Evolutionary conservation across 2,329 filamentous ascomycete genomes (phyloP).

Genomic region (Penicillium olsonii): DNA sequence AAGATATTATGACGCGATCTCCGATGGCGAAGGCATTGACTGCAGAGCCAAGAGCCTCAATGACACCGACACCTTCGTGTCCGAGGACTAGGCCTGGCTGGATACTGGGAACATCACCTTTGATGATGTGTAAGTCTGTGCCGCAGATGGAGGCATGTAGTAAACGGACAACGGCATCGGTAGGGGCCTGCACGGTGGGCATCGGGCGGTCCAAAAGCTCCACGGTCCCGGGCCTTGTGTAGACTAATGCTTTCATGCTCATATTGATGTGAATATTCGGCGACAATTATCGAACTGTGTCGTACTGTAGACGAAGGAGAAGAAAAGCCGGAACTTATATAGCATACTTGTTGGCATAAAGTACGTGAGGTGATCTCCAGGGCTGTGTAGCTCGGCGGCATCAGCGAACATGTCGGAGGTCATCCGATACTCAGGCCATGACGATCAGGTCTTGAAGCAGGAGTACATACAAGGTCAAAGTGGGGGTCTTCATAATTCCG

Average conservation of each 20-base stretch:
- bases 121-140: slow-evolving; percentile 58
- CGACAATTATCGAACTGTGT: too few relatives aligned
- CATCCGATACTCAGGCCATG: neutral
- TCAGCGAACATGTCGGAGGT: neutral
- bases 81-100: slow-evolving; percentile 51
- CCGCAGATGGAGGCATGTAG: slow-evolving; percentile 56
- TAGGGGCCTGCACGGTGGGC: slow-evolving; percentile 44
- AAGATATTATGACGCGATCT: slow-evolving; percentile 55
- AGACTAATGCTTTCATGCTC: slow-evolving; percentile 54
- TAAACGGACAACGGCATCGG: slow-evolving; percentile 54
- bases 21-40: slow-evolving; percentile 53
- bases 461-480: neutral
- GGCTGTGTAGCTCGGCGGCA: neutral
- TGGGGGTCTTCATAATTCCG: neutral
- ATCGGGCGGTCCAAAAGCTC: slow-evolving; percentile 45
- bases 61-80: slow-evolving; percentile 56
- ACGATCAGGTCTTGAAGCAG: neutral
- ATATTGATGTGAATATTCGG: neutral
- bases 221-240: slow-evolving; percentile 37
- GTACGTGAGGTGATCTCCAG: neutral
- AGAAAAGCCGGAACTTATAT: neutral
- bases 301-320: neutral
- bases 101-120: slow-evolving; percentile 55
- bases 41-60: slow-evolving; percentile 48
- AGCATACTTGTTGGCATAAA: neutral